Evolutionary conservation across 176 grass and related monocot species (phyloP), one percentile per base, ranked within the genome.

Genomic region (Cymbopogon citratus): DNA sequence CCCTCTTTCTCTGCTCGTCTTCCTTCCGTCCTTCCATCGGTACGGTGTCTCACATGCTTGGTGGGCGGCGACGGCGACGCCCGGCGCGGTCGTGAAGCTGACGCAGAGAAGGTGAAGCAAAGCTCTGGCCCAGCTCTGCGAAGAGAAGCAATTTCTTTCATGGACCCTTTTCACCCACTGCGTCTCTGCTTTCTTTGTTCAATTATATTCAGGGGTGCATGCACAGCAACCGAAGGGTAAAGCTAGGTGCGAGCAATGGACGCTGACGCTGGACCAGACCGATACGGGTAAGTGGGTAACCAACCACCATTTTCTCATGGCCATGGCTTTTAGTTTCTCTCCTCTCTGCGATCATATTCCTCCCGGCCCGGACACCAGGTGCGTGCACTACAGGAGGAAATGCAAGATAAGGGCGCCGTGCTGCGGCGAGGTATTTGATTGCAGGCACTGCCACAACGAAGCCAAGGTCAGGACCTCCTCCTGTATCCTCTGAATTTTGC

Each of bases 381-480:
- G 93, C 64, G 69, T 38, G 65, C 88, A 92, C 86, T 96, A 97
- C 75, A 86, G 73, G 54, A 86, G 85, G 83, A 79, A 61, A 87
- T 97, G 93, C 86, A 92, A 93, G 86, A 93, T 96, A 60, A 76
- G 83, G 87, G 86, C 90, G 23, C 90, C 93, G 5, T 96, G 93
- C 71, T 96, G 93, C 57, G 90, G 85, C 13, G 90, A 90, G 60
- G 80, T 92, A 9, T 96, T 96, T 15, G 85, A 73, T 67, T 96
- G 93, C 84, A 85, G 93, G 35, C 93, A 92, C 78, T 96, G 93
- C 80, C 93, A 96, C 80, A 92, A 96, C 57, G 83, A 92, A 87
- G 83, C 85, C 64, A 96, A 92, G 82, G 93, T 96, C 40, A 63
- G 45, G 19, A 29, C 46, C 12, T 41, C 34, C 0, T 1, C 4